phyloP scores from a whole-genome alignment of 2,329 filamentous ascomycete genomes.

The Penicillium occitanis region DNA sequence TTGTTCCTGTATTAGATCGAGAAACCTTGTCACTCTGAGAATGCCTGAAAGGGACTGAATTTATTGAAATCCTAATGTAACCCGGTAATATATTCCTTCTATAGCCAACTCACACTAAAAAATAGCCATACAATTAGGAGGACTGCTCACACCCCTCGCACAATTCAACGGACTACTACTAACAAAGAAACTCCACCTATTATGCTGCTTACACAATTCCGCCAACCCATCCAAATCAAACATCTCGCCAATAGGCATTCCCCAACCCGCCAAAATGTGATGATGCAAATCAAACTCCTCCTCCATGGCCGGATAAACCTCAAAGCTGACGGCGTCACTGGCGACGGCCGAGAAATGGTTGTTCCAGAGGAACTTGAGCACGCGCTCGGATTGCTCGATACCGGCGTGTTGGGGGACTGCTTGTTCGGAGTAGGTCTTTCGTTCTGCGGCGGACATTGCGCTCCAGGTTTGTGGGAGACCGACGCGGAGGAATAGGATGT shows the following conservation, averaged over 20 bases:
- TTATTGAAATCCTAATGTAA: background rate
- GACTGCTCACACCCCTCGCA: conserved; percentile 41
- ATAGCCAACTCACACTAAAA: conserved; percentile 29
- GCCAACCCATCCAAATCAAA: conserved; percentile 42
- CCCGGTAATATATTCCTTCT: background rate
- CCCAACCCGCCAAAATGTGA: conserved; percentile 39
- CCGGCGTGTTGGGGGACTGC: conserved; percentile 36
- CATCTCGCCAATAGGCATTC: conserved; percentile 42
- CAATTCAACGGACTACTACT: conserved; percentile 44
- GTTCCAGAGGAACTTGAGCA: conserved; percentile 61
- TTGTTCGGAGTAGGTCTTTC: conserved; percentile 33
- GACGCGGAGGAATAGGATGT: conserved; percentile 43
- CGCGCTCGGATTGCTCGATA: conserved; percentile 41
- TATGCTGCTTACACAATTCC: conserved; percentile 33
- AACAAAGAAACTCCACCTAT: conserved; percentile 41
- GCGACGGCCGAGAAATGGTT: conserved; percentile 59
- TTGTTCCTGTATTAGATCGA: background rate
- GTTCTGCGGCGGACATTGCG: conserved; percentile 31
- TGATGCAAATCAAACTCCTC: conserved; percentile 40
- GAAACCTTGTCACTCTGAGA: background rate
- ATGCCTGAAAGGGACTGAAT: background rate
- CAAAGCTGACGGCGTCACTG: conserved; percentile 60
- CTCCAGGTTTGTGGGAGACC: conserved; percentile 39
- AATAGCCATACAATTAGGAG: conserved; percentile 46
- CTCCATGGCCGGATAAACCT: conserved; percentile 48